A percentile compares a stretch with the other conserved stretches of the same genome.
phyloP scores from a whole-genome alignment of 2,329 filamentous ascomycete species.

The Epicoccum nigrum region DNA sequence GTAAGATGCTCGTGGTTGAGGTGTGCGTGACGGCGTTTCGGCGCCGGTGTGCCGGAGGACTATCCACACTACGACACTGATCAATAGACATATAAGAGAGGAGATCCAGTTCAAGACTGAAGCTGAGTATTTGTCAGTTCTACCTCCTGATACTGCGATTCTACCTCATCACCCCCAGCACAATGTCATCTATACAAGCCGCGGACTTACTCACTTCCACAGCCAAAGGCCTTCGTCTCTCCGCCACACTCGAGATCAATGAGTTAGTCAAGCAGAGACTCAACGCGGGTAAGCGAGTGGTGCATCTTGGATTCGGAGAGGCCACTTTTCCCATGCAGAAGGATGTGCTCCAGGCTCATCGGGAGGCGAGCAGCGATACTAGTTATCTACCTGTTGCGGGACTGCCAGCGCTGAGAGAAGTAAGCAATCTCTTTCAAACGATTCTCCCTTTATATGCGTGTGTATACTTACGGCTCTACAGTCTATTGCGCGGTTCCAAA shows the following conservation, averaged over 20 bases:
- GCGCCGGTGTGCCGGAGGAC: no score
- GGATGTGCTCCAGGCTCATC: neutral
- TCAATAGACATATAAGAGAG: no score
- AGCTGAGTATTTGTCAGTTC: no score
- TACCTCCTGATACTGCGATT: no score
- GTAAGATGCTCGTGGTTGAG: no score
- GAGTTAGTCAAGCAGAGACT: conserved; percentile 1
- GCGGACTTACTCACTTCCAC: neutral
- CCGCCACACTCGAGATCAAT: conserved; percentile 9
- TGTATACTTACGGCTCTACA: neutral
- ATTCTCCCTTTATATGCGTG: no score
- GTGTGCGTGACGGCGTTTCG: no score
- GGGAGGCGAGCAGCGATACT: neutral
- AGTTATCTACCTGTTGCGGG: conserved; percentile 10
- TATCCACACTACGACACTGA: no score
- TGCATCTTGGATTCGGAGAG: conserved; percentile 11
- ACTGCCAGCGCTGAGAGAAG: neutral
- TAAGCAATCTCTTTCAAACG: no score
- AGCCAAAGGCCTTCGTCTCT: neutral
- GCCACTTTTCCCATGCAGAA: conserved; percentile 7
- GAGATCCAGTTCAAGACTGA: no score
- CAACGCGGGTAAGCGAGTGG: neutral
- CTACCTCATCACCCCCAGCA: neutral
- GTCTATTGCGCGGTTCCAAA: conserved; percentile 10
- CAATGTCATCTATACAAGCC: neutral